Percentiles rank a stretch among this genome's conserved stretches.
Conservation (phyloP, 164 flowering plant species). For the Paratinospora sagittata region DNA sequence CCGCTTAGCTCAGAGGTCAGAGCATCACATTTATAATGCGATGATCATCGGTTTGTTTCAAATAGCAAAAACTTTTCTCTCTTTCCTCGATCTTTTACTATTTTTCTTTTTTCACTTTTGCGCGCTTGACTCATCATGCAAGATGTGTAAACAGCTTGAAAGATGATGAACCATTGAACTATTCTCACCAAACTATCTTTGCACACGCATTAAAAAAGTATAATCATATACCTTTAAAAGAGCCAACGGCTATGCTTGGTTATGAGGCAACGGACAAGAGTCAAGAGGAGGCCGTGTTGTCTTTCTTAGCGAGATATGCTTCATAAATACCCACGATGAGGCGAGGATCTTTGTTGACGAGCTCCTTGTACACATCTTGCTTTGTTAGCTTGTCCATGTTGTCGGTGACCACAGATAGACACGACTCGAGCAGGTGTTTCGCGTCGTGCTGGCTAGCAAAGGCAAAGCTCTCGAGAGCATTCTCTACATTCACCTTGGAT, state of each 20-base stretch:
- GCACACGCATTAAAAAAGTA: too few species aligned
- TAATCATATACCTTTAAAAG: not conserved
- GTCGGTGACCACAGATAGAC: conserved; percentile 53
- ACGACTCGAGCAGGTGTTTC: conserved; percentile 47
- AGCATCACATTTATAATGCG: too few species aligned
- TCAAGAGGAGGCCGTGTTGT: not conserved
- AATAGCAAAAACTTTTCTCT: too few species aligned
- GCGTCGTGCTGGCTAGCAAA: conserved; percentile 89
- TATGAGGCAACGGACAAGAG: not conserved
- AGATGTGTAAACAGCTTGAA: too few species aligned
- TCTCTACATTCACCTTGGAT: conserved; percentile 65
- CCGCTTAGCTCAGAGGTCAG: too few species aligned
- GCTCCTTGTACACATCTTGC: conserved; percentile 64
- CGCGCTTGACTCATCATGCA: too few species aligned
- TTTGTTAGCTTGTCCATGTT: conserved; percentile 70
- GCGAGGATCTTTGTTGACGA: conserved; percentile 74
- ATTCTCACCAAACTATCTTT: too few species aligned
- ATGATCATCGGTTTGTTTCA: too few species aligned
- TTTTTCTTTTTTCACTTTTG: too few species aligned
- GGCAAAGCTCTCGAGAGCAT: conserved; percentile 50
- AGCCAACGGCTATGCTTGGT: not conserved
- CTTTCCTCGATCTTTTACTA: too few species aligned
- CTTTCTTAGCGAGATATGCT: conserved; percentile 54
- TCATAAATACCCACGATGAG: conserved; percentile 81
- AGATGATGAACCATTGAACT: too few species aligned